Base-by-base conservation (phyloP, 2,329 filamentous ascomycete genomes). In the Metarhizium robertsii region DNA sequence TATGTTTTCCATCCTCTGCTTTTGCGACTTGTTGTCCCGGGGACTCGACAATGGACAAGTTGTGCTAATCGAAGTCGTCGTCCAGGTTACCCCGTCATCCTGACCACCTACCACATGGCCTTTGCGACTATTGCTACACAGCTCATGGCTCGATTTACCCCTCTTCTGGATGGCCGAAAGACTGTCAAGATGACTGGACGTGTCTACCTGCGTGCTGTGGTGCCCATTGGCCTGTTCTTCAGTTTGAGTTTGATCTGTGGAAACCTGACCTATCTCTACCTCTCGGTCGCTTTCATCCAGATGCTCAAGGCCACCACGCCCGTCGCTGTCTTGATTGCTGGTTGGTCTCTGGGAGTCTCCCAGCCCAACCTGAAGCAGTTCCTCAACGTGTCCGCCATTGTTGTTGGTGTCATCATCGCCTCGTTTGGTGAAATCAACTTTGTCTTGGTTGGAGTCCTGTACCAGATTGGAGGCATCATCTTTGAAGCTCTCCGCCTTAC, bases 271-370 rank as follows among this genome's bases (percentile, higher is more conserved):
- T 97, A 97, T 70, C 83, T 96, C 55, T 96, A 96, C 74, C 83
- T 97, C 59, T 94, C 88, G 62, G 92, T 97, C 57, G 88, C 92
- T 58, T 97, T 97, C 73, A 97, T 97, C 67, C 92, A 97, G 79
- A 97, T 97, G 92, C 85, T 97, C 72, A 97, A 97, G 88, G 94
- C 94, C 62, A 96, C 91, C 47, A 97, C 90, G 36, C 94, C 94
- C 16, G 92, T 97, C 57, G 92, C 91, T 54, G 92, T 97, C 53
- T 84, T 99, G 43, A 74, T 97, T 62, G 87, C 90, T 45, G 90
- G 90, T 62, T 97, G 94, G 92, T 78, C 80, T 53, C 85, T 97
- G 66, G 90, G 91, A 57, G 84, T 96, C 53, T 84, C 89, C 14
- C 84, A 89, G 59, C 88, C 90, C 54, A 95, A 91, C 75, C 70